Evolutionary conservation across 805 yeast species (phyloP).

Genomic region (Candida fluviatilis): DNA sequence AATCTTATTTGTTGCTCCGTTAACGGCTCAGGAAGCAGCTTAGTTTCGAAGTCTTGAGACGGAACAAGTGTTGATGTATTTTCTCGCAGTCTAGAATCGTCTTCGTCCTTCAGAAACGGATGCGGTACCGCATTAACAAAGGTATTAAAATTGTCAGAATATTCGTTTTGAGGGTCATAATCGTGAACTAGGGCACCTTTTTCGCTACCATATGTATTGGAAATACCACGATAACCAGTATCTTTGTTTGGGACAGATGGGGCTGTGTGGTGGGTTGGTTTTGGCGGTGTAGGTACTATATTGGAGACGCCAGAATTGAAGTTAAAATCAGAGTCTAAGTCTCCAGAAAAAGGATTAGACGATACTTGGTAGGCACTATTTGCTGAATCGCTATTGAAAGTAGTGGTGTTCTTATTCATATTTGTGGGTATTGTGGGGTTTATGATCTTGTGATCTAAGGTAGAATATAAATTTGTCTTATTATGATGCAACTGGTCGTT

Average conservation of each 20-base stretch:
- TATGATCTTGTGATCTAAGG: neutral
- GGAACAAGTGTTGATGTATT: neutral
- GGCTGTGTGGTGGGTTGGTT: neutral
- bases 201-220: no score
- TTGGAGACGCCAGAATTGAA: neutral
- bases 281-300: no score
- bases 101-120: neutral
- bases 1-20: slow-evolving; percentile 12
- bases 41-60: neutral
- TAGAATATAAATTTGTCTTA: neutral
- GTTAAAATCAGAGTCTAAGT: neutral
- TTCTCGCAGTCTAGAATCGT: neutral
- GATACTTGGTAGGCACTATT: no score
- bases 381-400: no score
- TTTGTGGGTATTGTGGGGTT: neutral
- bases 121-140: neutral
- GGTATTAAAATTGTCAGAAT: neutral
- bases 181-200: no score
- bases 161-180: no score
- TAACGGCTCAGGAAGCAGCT: neutral
- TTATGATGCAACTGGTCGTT: neutral
- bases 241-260: neutral
- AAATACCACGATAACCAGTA: neutral
- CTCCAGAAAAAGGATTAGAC: neutral
- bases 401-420: neutral